phyloP scores from a whole-genome alignment of 805 yeast species.

The Barnettozyma botsteinii region DNA sequence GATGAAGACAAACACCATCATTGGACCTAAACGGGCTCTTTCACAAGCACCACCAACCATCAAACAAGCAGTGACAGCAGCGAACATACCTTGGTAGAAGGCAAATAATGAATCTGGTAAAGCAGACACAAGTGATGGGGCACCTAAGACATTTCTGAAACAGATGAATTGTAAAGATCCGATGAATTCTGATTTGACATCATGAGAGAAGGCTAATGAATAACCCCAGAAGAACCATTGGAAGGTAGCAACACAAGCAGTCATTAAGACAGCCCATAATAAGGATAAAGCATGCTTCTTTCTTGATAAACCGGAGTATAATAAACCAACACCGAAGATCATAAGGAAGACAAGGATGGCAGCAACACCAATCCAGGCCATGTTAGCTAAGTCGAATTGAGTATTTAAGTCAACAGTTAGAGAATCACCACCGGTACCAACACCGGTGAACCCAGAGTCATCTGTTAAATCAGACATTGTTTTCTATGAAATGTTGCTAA shows the following conservation, averaged over 20 bases:
- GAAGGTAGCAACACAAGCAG: conserved; percentile 73
- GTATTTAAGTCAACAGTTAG: conserved; percentile 64
- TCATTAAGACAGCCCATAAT: conserved; percentile 90
- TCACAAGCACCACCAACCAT: conserved; percentile 98
- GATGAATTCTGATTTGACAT: conserved; percentile 53
- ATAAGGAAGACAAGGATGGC: conserved; percentile 85
- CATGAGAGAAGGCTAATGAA: conserved; percentile 75
- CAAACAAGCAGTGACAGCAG: conserved; percentile 84
- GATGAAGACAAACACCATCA: conserved; percentile 87
- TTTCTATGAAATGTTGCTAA: background rate
- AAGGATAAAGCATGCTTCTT: conserved; percentile 93
- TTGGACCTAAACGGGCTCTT: conserved; percentile 93
- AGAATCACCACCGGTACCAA: conserved; percentile 76
- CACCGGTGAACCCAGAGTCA: conserved; percentile 40
- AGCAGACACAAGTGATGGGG: conserved; percentile 55
- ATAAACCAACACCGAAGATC: conserved; percentile 92
- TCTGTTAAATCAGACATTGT: background rate
- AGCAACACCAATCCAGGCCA: conserved; percentile 77
- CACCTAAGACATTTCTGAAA: conserved; percentile 74
- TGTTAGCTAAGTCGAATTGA: conserved; percentile 65
- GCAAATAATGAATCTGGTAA: conserved; percentile 87
- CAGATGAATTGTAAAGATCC: conserved; percentile 82
- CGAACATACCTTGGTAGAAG: conserved; percentile 95
- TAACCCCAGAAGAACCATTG: conserved; percentile 99
- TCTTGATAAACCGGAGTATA: conserved; percentile 90